Conservation (phyloP, 2,329 filamentous ascomycete genomes). For the Aspergillus tamarii region DNA sequence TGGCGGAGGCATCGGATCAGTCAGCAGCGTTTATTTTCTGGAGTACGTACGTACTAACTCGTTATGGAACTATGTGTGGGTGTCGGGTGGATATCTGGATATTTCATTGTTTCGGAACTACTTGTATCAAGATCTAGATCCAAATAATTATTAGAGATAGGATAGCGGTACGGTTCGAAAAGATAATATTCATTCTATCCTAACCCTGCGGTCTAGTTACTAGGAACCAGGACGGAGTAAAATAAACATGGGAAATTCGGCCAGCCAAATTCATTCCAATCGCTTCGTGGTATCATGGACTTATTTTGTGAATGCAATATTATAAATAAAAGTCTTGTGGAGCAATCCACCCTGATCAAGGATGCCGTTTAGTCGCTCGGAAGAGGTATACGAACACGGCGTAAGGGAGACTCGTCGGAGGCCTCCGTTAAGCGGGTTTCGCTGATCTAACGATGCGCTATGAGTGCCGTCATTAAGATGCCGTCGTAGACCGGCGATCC, state of each 20-base stretch:
- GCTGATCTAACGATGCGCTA: not conserved
- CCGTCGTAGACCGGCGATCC: not conserved
- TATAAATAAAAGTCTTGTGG: constrained; percentile 6
- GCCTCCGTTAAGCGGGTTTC: not conserved
- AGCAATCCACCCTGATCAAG: not conserved
- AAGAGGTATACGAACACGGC: constrained; percentile 3
- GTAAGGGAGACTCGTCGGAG: not conserved
- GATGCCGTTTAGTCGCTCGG: constrained; percentile 11
- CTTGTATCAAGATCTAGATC: not conserved
- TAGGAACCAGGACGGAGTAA: constrained; percentile 12
- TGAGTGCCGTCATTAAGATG: not conserved
- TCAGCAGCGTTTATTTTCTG: constrained; percentile 22
- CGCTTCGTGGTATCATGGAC: constrained; percentile 36
- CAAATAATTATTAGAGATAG: not conserved
- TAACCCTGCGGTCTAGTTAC: constrained; percentile 9
- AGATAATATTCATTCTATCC: constrained; percentile 15
- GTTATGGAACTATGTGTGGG: constrained; percentile 6
- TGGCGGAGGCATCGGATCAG: constrained; percentile 16
- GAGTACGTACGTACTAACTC: not conserved
- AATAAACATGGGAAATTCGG: constrained; percentile 17
- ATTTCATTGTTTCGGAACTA: not conserved
- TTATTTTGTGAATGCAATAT: constrained; percentile 23
- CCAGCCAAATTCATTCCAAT: constrained; percentile 21
- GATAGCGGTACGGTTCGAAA: not conserved
- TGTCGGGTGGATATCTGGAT: too few species aligned